phyloP scores from a whole-genome alignment of 2,329 filamentous ascomycete genomes.

The Cytospora piceae region DNA sequence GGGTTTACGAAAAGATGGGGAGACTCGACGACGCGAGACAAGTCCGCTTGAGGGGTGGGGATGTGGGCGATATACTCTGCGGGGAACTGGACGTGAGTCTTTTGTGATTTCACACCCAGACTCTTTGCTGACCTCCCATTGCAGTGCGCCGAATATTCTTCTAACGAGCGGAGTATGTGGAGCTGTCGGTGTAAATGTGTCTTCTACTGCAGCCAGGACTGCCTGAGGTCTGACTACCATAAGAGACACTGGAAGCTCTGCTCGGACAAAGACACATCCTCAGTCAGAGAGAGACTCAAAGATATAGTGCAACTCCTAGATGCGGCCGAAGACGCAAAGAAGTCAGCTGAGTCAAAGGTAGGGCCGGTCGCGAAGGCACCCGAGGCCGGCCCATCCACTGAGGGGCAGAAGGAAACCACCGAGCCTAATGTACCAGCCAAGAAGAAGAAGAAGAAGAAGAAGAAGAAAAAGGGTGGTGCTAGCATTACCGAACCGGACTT shows the following conservation, averaged over 20 bases:
- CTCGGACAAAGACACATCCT: not conserved
- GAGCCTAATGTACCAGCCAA: not conserved
- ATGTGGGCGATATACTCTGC: not conserved
- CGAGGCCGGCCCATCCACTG: not conserved
- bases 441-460: not conserved
- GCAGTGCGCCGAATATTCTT: not conserved
- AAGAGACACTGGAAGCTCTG: not conserved
- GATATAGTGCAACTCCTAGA: too few species aligned
- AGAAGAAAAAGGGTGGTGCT: not conserved
- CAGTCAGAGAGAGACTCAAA: too few species aligned
- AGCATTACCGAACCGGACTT: not conserved
- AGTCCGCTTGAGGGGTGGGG: not conserved
- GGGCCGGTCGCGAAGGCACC: not conserved
- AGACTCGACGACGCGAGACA: not conserved
- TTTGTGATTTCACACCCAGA: not conserved
- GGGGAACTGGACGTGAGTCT: not conserved
- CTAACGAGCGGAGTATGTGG: not conserved
- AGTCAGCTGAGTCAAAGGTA: not conserved
- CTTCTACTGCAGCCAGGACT: not conserved
- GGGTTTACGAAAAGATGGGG: not conserved
- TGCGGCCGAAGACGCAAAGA: not conserved
- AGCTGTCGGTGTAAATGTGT: not conserved
- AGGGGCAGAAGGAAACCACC: not conserved
- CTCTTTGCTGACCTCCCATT: not conserved
- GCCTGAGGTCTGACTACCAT: not conserved